A percentile compares a stretch with the other conserved stretches of the same genome.
Conservation (phyloP, 176 grass and related monocot genomes). For the Cenchrus fungigraminus region DNA sequence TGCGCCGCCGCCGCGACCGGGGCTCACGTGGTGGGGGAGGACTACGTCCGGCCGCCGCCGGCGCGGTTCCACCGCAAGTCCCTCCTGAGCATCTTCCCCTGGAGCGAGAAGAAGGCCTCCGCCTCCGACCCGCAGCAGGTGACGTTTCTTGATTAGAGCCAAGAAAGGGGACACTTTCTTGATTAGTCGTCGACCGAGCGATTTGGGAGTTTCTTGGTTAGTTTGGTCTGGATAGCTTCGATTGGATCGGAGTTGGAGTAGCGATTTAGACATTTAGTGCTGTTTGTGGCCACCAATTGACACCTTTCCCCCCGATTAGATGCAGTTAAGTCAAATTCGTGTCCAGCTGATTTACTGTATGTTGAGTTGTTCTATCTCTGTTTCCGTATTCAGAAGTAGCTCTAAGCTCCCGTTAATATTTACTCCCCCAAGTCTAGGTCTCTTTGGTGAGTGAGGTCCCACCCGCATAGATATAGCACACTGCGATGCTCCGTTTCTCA, state of each 20-base stretch:
- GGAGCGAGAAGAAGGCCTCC: constrained; percentile 49
- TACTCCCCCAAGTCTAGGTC: not conserved
- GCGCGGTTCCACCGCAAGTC: constrained; percentile 41
- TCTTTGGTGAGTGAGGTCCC: not conserved
- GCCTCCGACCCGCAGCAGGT: constrained; percentile 66
- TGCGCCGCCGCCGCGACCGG: constrained; percentile 12
- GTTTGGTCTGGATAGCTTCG: not conserved
- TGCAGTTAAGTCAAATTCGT: constrained; percentile 6
- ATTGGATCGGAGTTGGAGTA: not conserved
- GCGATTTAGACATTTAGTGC: not conserved
- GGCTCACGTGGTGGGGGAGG: constrained; percentile 55
- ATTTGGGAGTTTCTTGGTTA: not conserved
- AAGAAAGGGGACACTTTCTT: not conserved
- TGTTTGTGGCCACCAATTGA: not conserved
- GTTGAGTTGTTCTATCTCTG: not conserved
- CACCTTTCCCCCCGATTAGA: not conserved
- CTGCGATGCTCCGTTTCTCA: not conserved
- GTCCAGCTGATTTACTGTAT: not conserved
- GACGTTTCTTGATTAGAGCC: not conserved
- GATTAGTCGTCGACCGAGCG: not conserved
- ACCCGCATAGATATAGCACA: not conserved
- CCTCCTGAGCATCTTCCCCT: constrained; percentile 60
- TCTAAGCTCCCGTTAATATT: not conserved
- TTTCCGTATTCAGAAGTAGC: not conserved
- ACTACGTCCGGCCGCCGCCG: constrained; percentile 55